Base-by-base conservation (phyloP, 352 stramenopile genomes). In the Hyaloperonospora brassicae region DNA sequence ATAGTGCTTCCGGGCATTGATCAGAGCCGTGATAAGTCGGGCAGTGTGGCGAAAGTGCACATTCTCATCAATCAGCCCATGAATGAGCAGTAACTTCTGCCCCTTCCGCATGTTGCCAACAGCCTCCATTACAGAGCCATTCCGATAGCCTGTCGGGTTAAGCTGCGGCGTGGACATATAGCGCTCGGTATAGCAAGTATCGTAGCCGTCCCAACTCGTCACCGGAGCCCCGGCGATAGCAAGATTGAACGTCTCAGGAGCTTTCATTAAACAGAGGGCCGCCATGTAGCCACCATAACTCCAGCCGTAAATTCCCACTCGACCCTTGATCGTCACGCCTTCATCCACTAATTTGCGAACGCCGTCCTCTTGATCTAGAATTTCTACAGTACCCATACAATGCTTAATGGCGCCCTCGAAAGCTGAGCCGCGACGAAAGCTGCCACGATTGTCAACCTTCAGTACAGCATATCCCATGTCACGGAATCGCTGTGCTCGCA, bases 251-350 rank as follows among this genome's bases (percentile, higher is more conserved):
- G 95, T 90, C 67, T 97, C 84, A 5, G 95, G 93, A 14, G 92
- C 90, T 61, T 97, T 96, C 73, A 96, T 95, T 31, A 98, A 77
- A 58, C 89, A 96, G 79, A 98, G 98, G 45, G 92, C 84, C 48
- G 90, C 86, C 83, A 98, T 94, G 76, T 98, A 98, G 12, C 96
- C 96, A 48, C 96, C 96, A 76, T 98, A 98, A 57, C 88, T 98
- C 96, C 96, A 99, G 44, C 96, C 96, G 67, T 98, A 98, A 62
- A 99, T 97, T 70, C 96, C 83, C 50, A 96, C 82, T 55, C 87
- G 62, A 8, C 76, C 85, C 11, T 84, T 59, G 63, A 97, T 86
- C 40, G 88, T 95, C 30, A 98, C 70, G 44, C 93, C 89, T 59
- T 96, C 70, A 9, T 72, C 42, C 13, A 94, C 69, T 40, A 98